A percentile compares a stretch with the other conserved stretches of the same genome.
Evolutionary conservation across 768 basidiomycete genomes (phyloP).

Genomic region (Tricholoma sp.): DNA sequence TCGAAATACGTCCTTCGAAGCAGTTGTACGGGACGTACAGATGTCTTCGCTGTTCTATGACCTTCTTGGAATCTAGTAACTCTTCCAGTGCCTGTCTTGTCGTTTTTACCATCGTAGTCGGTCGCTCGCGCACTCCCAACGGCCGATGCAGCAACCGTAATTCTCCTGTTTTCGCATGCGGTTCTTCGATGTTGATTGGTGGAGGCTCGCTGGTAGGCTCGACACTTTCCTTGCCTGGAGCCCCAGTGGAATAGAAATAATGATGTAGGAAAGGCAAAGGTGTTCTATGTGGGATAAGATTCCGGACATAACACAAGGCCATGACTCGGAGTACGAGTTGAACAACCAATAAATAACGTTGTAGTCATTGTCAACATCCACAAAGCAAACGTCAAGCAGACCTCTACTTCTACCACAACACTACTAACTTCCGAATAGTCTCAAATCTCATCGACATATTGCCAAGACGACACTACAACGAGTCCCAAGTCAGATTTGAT

Average conservation of each 20-base stretch:
- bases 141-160: slow-evolving; percentile 52
- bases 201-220: background rate
- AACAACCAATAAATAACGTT: too few relatives aligned
- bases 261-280: slow-evolving; percentile 7
- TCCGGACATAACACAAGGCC: slow-evolving; percentile 14
- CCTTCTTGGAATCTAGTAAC: slow-evolving; percentile 64
- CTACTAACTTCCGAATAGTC: too few relatives aligned
- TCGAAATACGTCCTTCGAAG: background rate
- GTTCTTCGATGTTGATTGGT: slow-evolving; percentile 11
- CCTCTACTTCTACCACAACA: too few relatives aligned
- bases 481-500: too few relatives aligned
- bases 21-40: slow-evolving; percentile 29
- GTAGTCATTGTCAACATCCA: too few relatives aligned
- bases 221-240: background rate
- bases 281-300: slow-evolving; percentile 6
- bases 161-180: slow-evolving; percentile 14
- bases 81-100: slow-evolving; percentile 63
- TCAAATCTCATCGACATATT: too few relatives aligned
- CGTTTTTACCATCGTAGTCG: slow-evolving; percentile 53
- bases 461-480: too few relatives aligned
- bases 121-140: slow-evolving; percentile 69
- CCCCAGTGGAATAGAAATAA: slow-evolving; percentile 12
- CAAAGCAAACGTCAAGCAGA: too few relatives aligned
- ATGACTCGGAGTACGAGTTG: background rate
- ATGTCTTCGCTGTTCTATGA: slow-evolving; percentile 67